phyloP scores from a whole-genome alignment of 441 rosid species.

The Erodium texanum region DNA sequence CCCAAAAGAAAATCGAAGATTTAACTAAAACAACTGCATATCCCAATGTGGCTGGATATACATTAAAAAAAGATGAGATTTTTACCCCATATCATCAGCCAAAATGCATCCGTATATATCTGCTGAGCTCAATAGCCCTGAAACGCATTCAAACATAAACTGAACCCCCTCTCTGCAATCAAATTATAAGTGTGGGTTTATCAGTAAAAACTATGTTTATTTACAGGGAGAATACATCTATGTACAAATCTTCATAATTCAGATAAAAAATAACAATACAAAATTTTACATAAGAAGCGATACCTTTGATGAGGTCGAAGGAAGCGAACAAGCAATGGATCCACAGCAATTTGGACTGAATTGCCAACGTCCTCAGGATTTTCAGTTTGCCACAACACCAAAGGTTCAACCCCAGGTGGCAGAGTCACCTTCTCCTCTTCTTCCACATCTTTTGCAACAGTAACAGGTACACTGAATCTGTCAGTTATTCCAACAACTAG shows the following conservation, averaged over 20 bases:
- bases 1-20: constrained; percentile 14
- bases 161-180: constrained; percentile 97
- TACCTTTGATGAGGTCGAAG: constrained; percentile 99
- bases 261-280: neutral
- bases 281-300: constrained; percentile 15
- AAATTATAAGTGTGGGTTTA: neutral
- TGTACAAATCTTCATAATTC: neutral
- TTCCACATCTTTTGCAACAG: constrained; percentile 30
- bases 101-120: constrained; percentile 84
- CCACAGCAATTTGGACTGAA: constrained; percentile 47
- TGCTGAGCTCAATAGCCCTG: constrained; percentile 51
- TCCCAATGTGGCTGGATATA: constrained; percentile 9
- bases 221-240: neutral
- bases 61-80: constrained; percentile 15
- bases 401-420: constrained; percentile 78
- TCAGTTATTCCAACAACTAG: constrained; percentile 39
- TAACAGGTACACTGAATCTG: constrained; percentile 21
- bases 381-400: constrained; percentile 81
- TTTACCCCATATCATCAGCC: constrained; percentile 99
- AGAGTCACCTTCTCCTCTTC: constrained; percentile 49
- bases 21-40: neutral
- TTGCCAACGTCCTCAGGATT: constrained; percentile 32
- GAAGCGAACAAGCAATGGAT: constrained; percentile 76
- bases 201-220: neutral
- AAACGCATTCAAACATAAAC: constrained; percentile 93